Conservation (phyloP, 2,329 filamentous ascomycete species). For the Clarireedia hainanense region DNA sequence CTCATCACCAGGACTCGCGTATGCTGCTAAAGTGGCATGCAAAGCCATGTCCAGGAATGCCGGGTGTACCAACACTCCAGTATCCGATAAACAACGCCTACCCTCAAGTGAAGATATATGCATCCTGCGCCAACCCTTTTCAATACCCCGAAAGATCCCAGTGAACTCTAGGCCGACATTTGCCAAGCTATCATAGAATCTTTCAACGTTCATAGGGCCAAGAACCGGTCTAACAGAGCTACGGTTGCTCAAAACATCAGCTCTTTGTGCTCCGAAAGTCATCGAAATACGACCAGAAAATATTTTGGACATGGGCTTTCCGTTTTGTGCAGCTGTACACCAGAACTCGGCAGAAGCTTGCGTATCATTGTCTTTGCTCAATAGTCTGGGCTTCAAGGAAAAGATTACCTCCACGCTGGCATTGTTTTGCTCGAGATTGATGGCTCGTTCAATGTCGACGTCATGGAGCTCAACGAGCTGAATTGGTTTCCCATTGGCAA, state of each 20-base stretch:
- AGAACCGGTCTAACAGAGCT: background rate
- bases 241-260: background rate
- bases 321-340: background rate
- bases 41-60: constrained; percentile 49
- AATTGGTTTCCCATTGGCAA: constrained; percentile 5
- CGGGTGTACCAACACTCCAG: constrained; percentile 38
- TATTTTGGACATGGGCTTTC: background rate
- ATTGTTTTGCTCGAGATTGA: constrained; percentile 15
- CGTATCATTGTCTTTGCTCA: background rate
- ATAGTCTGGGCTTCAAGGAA: constrained; percentile 1
- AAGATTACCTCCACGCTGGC: constrained; percentile 14
- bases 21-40: constrained; percentile 37
- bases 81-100: background rate
- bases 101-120: constrained; percentile 7
- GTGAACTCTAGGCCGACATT: constrained; percentile 16
- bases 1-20: constrained; percentile 16
- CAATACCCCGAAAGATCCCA: constrained; percentile 12
- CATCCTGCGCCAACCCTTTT: constrained; percentile 9
- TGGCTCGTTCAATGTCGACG: constrained; percentile 12
- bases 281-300: constrained; percentile 6
- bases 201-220: constrained; percentile 10
- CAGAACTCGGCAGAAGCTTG: background rate
- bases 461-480: constrained; percentile 24
- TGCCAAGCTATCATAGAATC: constrained; percentile 14
- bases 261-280: background rate